Evolutionary conservation across 75 land plant genomes (phyloP).

Genomic region (Adiantum capillusveneris): DNA sequence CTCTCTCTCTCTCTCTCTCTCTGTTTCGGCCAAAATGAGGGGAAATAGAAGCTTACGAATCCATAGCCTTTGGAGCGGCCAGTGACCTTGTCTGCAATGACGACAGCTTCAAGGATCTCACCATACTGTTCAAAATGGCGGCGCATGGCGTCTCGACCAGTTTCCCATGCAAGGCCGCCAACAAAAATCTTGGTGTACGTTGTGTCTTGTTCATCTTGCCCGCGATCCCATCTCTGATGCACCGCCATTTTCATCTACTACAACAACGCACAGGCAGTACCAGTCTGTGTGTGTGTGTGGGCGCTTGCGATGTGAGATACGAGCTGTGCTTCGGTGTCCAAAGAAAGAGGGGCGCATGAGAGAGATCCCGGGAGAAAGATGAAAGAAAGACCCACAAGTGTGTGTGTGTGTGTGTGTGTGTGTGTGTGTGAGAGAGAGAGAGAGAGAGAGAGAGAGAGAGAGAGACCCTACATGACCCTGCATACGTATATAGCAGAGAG

Average conservation of each 20-base stretch:
- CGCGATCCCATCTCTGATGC: slow-evolving; percentile 9
- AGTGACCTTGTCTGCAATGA: slow-evolving; percentile 60
- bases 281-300: no score
- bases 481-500: no score
- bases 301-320: no score
- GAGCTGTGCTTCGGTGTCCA: no score
- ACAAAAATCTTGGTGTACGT: slow-evolving; percentile 60
- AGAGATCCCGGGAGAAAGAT: background rate
- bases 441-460: slow-evolving; percentile 4
- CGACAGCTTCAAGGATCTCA: slow-evolving; percentile 59
- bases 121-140: slow-evolving; percentile 61
- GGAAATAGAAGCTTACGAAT: slow-evolving; percentile 35
- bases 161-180: slow-evolving; percentile 73
- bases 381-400: background rate
- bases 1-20: background rate
- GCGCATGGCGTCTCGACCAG: slow-evolving; percentile 48
- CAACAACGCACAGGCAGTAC: background rate
- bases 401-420: background rate
- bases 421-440: background rate
- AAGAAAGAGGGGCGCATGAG: background rate
- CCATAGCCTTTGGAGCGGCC: slow-evolving; percentile 69
- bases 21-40: background rate
- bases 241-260: slow-evolving; percentile 13
- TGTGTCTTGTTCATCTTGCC: slow-evolving; percentile 50
- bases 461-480: slow-evolving; percentile 1